These are phyloP conservation scores for Pestalotiopsis sp. DNA, from an alignment of 2,329 filamentous ascomycete species.

Conservation along the genomic window DNA sequence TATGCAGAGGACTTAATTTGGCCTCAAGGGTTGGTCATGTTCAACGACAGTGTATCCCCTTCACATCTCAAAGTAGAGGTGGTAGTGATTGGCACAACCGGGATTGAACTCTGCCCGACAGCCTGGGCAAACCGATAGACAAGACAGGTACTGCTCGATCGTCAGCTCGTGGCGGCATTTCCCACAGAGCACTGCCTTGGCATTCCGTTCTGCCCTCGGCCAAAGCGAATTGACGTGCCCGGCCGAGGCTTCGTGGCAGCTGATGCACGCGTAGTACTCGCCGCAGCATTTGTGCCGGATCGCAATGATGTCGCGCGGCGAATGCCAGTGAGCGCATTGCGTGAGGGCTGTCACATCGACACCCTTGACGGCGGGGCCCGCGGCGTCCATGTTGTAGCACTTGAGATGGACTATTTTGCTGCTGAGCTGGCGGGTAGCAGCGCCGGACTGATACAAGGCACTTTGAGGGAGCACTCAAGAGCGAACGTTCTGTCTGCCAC, in stretches of 20 bases:
- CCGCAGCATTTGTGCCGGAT: slow-evolving; percentile 25
- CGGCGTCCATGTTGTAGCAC: not conserved
- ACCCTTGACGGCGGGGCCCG: slow-evolving; percentile 17
- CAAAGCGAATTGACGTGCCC: slow-evolving; percentile 18
- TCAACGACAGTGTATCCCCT: not conserved
- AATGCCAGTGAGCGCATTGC: slow-evolving; percentile 25
- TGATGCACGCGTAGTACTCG: slow-evolving; percentile 25
- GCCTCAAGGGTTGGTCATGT: no score
- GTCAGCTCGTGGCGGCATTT: slow-evolving; percentile 20
- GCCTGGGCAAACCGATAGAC: slow-evolving; percentile 16
- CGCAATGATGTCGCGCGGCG: slow-evolving; percentile 23
- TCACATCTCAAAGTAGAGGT: slow-evolving; percentile 23
- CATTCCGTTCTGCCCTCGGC: slow-evolving; percentile 15
- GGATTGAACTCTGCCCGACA: slow-evolving; percentile 23
- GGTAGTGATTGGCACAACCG: slow-evolving; percentile 21
- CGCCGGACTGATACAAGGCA: no score
- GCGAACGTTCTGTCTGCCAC: no score
- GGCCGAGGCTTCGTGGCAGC: slow-evolving; percentile 21
- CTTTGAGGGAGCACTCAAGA: no score
- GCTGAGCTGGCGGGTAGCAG: not conserved
- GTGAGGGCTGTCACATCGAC: slow-evolving; percentile 18
- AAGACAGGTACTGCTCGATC: slow-evolving; percentile 19
- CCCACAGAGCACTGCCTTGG: slow-evolving; percentile 22
- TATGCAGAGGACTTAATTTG: no score
- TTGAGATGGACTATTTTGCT: not conserved